Evolutionary conservation across 208 protist genomes (phyloP), one percentile per base, ranked within the genome.

Genomic region (Naegleria fowleri): DNA sequence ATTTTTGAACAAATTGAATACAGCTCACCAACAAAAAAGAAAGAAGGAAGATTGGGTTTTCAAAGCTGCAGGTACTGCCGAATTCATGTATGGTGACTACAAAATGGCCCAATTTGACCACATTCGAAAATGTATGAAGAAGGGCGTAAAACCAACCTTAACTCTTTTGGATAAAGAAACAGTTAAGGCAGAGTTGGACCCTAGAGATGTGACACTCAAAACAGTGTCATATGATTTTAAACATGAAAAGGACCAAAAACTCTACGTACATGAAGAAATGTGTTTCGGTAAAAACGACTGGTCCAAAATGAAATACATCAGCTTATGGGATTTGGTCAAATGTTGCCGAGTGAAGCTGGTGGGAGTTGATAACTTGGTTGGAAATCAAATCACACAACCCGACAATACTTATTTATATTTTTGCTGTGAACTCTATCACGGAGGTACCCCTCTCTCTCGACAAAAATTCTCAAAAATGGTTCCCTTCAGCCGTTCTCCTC

Each of bases 401-500:
- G 67, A 79, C 9, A n/a, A 79, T 79, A 88, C 85, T 5, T 40
- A 39, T 58, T 33, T 58, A 88, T 88, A 58, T 58, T 6, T 88
- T 22, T 40, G 25, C 6, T 33, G 19, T 88, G 85, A 88, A 38
- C 33, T 88, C 5, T 88, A 58, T 58, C 85, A 88, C 40, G 85
- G 85, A 38, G 85, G 41, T 58, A 29, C 19, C 16, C n/a, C 13
- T 38, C 11, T 88, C 16, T 22, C 85, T 0, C 36, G n/a, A 51
- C 5, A 6, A 19, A 88, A 36, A 58, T 58, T 58, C 33, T 58
- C 41, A 29, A 51, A 39, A 38, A 25, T 39, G 25, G 33, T 88
- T 38, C 85, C 85, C 55, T 88, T 88, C 13, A 48, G 5, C 33
- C 15, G 85, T 88, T 86, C 43, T 90, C 94, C 94, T 92, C 89